Evolutionary conservation across 73 alveolate genomes (phyloP).

Genomic region (Symbiodinium natans): DNA sequence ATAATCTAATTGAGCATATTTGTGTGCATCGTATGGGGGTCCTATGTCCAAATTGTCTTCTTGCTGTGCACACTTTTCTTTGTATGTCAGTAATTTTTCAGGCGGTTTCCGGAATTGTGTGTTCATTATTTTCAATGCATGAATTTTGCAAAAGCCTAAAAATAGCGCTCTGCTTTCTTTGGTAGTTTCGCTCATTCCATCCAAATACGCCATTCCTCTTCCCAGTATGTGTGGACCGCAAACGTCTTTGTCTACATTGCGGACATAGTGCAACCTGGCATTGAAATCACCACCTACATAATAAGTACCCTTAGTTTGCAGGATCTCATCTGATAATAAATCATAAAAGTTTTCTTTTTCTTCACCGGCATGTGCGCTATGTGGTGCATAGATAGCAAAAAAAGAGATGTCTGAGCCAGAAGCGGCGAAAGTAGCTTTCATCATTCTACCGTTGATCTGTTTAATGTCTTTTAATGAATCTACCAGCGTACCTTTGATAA

Average conservation of each 20-base stretch:
- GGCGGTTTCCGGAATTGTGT: conserved; percentile 6
- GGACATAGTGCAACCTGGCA: background rate
- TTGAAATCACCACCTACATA: conserved; percentile 27
- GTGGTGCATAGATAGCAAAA: background rate
- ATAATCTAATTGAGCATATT: conserved; percentile 7
- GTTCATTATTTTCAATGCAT: background rate
- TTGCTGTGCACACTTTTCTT: background rate
- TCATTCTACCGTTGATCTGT: background rate
- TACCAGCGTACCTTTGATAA: background rate
- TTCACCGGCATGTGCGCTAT: background rate
- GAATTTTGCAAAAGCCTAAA: background rate
- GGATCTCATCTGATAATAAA: background rate
- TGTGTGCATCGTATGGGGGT: conserved; percentile 15
- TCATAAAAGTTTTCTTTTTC: background rate
- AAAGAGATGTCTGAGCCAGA: background rate
- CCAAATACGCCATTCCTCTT: conserved; percentile 7
- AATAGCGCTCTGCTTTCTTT: conserved; percentile 16
- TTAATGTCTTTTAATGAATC: background rate
- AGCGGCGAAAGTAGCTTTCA: background rate
- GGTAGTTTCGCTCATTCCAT: background rate
- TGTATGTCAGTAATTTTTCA: conserved; percentile 8
- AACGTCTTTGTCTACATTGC: conserved; percentile 2
- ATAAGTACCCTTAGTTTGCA: background rate
- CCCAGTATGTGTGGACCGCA: conserved; percentile 12
- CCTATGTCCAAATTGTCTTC: background rate